phyloP scores from a whole-genome alignment of 768 basidiomycete species.

The Termitomyces sp. region DNA sequence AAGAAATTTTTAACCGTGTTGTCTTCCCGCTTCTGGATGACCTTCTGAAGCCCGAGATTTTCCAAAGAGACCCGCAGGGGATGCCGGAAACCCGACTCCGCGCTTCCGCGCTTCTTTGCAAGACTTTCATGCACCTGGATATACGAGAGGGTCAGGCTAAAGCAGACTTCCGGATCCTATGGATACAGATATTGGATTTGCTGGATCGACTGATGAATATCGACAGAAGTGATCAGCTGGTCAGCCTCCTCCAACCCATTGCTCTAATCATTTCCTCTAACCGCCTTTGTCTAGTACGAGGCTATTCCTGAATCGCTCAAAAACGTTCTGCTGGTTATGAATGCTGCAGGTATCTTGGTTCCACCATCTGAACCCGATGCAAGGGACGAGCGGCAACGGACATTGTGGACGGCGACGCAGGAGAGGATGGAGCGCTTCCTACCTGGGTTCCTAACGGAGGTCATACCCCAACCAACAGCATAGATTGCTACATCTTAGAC shows the following conservation, averaged over 20 bases:
- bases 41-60: slow-evolving; percentile 79
- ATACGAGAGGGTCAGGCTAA: slow-evolving; percentile 60
- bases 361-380: slow-evolving; percentile 47
- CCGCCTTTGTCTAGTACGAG: slow-evolving; percentile 61
- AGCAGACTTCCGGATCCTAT: slow-evolving; percentile 68
- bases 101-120: slow-evolving; percentile 88
- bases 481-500: neutral
- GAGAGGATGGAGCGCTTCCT: slow-evolving; percentile 89
- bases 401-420: slow-evolving; percentile 81
- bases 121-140: slow-evolving; percentile 93
- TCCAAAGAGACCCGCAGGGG: slow-evolving; percentile 74
- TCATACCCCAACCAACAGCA: slow-evolving; percentile 43
- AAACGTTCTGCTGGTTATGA: slow-evolving; percentile 95
- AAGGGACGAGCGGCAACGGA: slow-evolving; percentile 58
- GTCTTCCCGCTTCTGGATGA: slow-evolving; percentile 93
- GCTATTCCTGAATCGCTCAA: slow-evolving; percentile 96
- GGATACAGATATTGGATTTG: slow-evolving; percentile 87
- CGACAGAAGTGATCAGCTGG: slow-evolving; percentile 83
- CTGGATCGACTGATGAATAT: slow-evolving; percentile 87
- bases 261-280: slow-evolving; percentile 2
- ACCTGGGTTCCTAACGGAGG: slow-evolving; percentile 80
- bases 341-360: slow-evolving; percentile 79
- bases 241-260: slow-evolving; percentile 33
- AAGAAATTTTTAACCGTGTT: slow-evolving; percentile 84
- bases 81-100: slow-evolving; percentile 90